phyloP scores from a whole-genome alignment of 768 basidiomycete genomes.

The Termitomyces eurrhizus region DNA sequence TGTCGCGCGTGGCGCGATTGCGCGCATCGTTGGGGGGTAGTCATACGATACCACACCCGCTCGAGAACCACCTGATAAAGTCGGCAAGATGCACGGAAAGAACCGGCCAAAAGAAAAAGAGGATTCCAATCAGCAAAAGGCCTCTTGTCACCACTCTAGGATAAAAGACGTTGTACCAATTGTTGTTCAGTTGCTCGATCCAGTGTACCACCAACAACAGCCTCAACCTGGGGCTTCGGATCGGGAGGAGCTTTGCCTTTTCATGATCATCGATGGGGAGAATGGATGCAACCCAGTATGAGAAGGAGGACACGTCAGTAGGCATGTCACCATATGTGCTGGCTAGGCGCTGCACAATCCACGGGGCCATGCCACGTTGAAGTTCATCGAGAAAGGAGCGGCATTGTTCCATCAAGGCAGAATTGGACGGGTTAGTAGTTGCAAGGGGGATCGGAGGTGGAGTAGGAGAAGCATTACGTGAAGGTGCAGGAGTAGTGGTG shows the following conservation, averaged over 20 bases:
- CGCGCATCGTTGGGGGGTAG: background rate
- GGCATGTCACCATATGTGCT: conserved; percentile 79
- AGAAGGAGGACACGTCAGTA: conserved; percentile 63
- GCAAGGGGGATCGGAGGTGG: conserved; percentile 15
- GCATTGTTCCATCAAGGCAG: conserved; percentile 49
- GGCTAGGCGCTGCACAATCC: conserved; percentile 87
- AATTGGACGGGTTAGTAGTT: conserved; percentile 35
- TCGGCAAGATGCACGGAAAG: conserved; percentile 2
- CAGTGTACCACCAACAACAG: conserved; percentile 87
- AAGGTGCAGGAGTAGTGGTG: conserved; percentile 7
- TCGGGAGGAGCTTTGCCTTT: conserved; percentile 82
- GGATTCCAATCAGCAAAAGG: conserved; percentile 25
- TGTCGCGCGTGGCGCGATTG: background rate
- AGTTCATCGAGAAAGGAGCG: conserved; percentile 40
- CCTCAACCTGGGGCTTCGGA: conserved; percentile 73
- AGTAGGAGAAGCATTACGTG: conserved; percentile 1
- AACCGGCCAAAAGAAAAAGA: conserved; percentile 23
- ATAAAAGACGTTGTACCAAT: conserved; percentile 38
- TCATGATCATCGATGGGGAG: conserved; percentile 90
- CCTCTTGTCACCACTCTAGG: conserved; percentile 19
- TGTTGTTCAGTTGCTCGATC: conserved; percentile 71
- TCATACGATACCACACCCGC: conserved; percentile 56
- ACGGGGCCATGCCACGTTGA: conserved; percentile 74
- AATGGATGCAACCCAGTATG: conserved; percentile 88
- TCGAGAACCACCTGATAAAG: conserved; percentile 66